These are phyloP conservation scores for Picochlorum sp. DNA, from an alignment of 139 green algal genomes.

Conservation along the genomic window DNA sequence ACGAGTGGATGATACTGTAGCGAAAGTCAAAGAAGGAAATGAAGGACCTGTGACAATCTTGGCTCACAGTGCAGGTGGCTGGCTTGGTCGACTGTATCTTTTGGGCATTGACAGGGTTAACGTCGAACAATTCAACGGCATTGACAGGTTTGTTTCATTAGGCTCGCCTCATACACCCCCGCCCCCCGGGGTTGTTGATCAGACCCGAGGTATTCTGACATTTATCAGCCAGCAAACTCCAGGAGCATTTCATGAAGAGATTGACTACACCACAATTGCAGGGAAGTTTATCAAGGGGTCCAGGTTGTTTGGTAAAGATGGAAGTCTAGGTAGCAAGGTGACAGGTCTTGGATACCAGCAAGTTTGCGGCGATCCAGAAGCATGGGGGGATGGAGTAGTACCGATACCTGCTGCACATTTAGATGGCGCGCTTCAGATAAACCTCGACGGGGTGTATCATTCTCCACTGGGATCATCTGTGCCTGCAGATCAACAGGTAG, in stretches of 20 bases:
- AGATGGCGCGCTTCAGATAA: slow-evolving; percentile 21
- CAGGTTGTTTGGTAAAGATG: slow-evolving; percentile 15
- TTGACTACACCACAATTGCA: slow-evolving; percentile 66
- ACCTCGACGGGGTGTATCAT: slow-evolving; percentile 25
- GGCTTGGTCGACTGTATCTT: slow-evolving; percentile 66
- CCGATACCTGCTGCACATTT: slow-evolving; percentile 32
- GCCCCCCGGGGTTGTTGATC: slow-evolving; percentile 67
- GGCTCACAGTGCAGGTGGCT: slow-evolving; percentile 80
- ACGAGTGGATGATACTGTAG: slow-evolving; percentile 43
- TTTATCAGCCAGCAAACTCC: background rate
- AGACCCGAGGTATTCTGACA: slow-evolving; percentile 43
- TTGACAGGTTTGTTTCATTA: slow-evolving; percentile 67
- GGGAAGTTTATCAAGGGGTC: slow-evolving; percentile 63
- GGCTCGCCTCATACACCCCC: slow-evolving; percentile 53
- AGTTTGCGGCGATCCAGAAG: slow-evolving; percentile 61
- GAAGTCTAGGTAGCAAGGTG: slow-evolving; percentile 27
- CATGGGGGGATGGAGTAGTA: slow-evolving; percentile 75
- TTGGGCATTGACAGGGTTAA: slow-evolving; percentile 43
- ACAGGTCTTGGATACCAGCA: slow-evolving; percentile 72
- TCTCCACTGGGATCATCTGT: background rate
- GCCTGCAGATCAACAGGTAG: too few relatives aligned
- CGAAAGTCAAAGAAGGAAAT: slow-evolving; percentile 33
- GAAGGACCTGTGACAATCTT: slow-evolving; percentile 63
- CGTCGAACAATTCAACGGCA: too few relatives aligned
- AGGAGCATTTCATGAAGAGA: slow-evolving; percentile 4